A percentile compares a stretch with the other conserved stretches of the same genome.
Conservation (phyloP, 2,329 filamentous ascomycete genomes). For the Fusarium sp. region DNA sequence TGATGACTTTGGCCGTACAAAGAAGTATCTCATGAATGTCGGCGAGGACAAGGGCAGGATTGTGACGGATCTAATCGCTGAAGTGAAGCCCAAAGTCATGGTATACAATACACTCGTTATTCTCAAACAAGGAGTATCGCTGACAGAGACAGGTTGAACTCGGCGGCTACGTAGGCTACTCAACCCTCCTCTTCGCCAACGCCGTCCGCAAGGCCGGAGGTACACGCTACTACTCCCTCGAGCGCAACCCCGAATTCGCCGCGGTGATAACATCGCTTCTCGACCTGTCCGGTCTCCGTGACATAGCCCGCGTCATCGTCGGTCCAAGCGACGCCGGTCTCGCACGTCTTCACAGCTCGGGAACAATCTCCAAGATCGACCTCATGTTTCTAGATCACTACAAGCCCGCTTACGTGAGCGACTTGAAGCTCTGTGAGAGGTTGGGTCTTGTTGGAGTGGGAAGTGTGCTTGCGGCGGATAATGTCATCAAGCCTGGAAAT, state of each 20-base stretch:
- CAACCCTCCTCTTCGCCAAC: constrained; percentile 76
- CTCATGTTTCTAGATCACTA: constrained; percentile 83
- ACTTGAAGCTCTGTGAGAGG: constrained; percentile 80
- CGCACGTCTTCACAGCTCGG: constrained; percentile 63
- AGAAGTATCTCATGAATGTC: constrained; percentile 82
- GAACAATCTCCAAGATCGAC: constrained; percentile 68
- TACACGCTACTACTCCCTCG: constrained; percentile 73
- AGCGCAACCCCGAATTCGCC: constrained; percentile 77
- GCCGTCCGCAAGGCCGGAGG: constrained; percentile 71
- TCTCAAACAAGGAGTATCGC: rapidly evolving
- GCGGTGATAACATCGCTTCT: constrained; percentile 74
- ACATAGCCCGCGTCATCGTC: constrained; percentile 74
- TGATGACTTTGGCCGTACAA: constrained; percentile 68
- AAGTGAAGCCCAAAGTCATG: constrained; percentile 73
- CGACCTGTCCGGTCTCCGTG: constrained; percentile 75
- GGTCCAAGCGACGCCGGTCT: constrained; percentile 75
- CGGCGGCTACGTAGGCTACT: constrained; percentile 85
- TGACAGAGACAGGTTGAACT: constrained; percentile 67
- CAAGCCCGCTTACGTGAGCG: constrained; percentile 77
- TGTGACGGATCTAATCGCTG: constrained; percentile 72
- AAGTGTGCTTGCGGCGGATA: constrained; percentile 72
- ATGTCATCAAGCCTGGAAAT: constrained; percentile 75
- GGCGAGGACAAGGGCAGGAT: constrained; percentile 78
- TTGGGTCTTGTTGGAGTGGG: constrained; percentile 70
- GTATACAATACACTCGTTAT: constrained; percentile 45